phyloP scores from a whole-genome alignment of 805 yeast species.

The Suhomyces tanzawaensis region DNA sequence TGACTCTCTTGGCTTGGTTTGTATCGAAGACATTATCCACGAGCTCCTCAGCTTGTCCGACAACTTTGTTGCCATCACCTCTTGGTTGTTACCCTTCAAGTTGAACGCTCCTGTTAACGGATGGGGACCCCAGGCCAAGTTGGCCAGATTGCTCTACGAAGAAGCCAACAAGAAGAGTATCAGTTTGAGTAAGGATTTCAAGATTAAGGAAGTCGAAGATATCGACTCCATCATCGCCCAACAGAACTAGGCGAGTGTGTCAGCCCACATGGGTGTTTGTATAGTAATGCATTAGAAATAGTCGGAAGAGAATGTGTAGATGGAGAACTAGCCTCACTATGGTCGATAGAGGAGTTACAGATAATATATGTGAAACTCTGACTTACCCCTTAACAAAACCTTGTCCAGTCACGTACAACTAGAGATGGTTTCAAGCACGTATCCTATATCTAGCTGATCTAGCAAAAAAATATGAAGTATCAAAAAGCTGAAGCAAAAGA shows the following conservation, averaged over 20 bases:
- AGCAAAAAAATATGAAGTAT: too few species aligned
- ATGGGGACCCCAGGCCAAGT: slow-evolving; percentile 68
- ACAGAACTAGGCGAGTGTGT: slow-evolving; percentile 56
- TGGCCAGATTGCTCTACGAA: slow-evolving; percentile 59
- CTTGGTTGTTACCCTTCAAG: slow-evolving; percentile 68
- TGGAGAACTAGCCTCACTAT: too few species aligned
- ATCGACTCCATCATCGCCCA: slow-evolving; percentile 66
- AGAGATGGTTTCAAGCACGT: too few species aligned
- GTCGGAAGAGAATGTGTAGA: too few species aligned
- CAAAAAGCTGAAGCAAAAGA: too few species aligned
- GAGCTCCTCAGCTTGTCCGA: slow-evolving; percentile 66
- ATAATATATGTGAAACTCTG: too few species aligned
- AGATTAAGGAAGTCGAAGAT: slow-evolving; percentile 62
- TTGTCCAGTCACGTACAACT: too few species aligned
- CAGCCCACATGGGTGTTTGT: too few species aligned
- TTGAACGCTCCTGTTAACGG: slow-evolving; percentile 70
- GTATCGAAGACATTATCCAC: slow-evolving; percentile 78
- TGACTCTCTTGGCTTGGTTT: slow-evolving; percentile 57
- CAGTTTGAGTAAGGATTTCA: slow-evolving; percentile 63
- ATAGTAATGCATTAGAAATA: too few species aligned
- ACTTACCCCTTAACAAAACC: too few species aligned
- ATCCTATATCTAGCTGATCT: too few species aligned
- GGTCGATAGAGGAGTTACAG: too few species aligned
- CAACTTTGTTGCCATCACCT: slow-evolving; percentile 55
- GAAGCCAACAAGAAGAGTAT: slow-evolving; percentile 49